Evolutionary conservation across 2,329 filamentous ascomycete genomes (phyloP).

Genomic region (Colletotrichum cordylinicola): DNA sequence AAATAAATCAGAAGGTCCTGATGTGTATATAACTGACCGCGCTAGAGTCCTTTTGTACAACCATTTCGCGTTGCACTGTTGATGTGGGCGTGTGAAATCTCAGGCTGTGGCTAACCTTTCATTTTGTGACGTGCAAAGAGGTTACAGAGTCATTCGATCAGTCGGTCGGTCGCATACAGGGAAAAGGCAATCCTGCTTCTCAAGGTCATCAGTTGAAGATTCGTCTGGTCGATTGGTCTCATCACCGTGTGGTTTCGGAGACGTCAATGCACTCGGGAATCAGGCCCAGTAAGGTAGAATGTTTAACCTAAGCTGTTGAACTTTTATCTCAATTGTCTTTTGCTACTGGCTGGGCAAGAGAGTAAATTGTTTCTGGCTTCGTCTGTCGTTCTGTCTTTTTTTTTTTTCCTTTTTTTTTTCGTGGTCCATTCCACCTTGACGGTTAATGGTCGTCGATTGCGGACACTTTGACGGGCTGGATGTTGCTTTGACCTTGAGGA

Average conservation of each 20-base stretch:
- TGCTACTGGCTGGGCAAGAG: neutral
- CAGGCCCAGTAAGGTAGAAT: neutral
- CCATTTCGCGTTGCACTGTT: conserved; percentile 1
- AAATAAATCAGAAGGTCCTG: conserved; percentile 64
- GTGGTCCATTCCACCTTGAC: neutral
- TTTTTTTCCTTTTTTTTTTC: neutral
- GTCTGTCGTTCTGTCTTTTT: neutral
- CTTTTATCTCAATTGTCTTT: neutral
- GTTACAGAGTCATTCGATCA: neutral
- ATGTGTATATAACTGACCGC: conserved; percentile 25
- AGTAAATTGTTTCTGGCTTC: neutral
- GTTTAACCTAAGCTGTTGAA: neutral
- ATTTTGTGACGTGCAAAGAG: neutral
- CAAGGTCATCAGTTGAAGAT: neutral
- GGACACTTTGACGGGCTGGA: neutral
- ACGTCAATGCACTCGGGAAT: neutral
- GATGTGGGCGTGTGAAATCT: neutral
- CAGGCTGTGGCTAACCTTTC: neutral
- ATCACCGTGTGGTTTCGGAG: neutral
- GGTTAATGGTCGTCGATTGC: neutral
- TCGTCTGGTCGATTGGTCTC: neutral
- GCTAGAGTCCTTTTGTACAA: conserved; percentile 24
- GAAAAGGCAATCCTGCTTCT: neutral
- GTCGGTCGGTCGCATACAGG: neutral
- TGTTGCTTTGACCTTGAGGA: neutral